A percentile compares a stretch with the other conserved stretches of the same genome.
Evolutionary conservation across 441 rosid species (phyloP).

Genomic region (Croton laevigatus): DNA sequence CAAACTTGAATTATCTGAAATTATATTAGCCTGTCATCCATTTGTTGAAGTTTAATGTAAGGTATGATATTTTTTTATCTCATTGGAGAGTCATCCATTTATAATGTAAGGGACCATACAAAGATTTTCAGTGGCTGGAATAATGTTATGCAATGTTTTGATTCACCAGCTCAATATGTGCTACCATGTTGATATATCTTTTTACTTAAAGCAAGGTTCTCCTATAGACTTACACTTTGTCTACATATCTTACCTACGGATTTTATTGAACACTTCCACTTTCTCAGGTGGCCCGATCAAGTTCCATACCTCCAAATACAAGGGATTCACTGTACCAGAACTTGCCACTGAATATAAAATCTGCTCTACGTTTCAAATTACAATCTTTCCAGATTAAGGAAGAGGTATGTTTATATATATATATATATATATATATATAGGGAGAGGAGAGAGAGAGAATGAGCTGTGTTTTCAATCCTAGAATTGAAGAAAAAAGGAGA

Average conservation of each 20-base stretch:
- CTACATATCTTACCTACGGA: too few species aligned
- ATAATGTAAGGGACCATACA: background rate
- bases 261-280: background rate
- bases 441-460: background rate
- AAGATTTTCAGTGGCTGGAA: background rate
- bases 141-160: background rate
- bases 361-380: conserved; percentile 70
- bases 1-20: background rate
- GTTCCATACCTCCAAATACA: conserved; percentile 76
- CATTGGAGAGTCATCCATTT: background rate
- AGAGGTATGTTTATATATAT: conserved; percentile 31
- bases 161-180: background rate
- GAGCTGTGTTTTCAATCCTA: background rate
- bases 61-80: background rate
- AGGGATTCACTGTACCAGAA: conserved; percentile 93
- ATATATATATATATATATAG: too few species aligned
- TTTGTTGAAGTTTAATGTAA: background rate
- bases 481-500: background rate
- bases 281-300: conserved; percentile 78
- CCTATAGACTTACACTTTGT: too few species aligned
- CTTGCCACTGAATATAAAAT: conserved; percentile 82
- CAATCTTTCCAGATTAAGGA: conserved; percentile 69
- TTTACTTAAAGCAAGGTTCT: too few species aligned
- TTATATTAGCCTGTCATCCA: background rate
- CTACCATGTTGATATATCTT: background rate